Evolutionary conservation across 192 early-diverging fungal species (phyloP).

Genomic region (Jimgerdemannia flammicorona): DNA sequence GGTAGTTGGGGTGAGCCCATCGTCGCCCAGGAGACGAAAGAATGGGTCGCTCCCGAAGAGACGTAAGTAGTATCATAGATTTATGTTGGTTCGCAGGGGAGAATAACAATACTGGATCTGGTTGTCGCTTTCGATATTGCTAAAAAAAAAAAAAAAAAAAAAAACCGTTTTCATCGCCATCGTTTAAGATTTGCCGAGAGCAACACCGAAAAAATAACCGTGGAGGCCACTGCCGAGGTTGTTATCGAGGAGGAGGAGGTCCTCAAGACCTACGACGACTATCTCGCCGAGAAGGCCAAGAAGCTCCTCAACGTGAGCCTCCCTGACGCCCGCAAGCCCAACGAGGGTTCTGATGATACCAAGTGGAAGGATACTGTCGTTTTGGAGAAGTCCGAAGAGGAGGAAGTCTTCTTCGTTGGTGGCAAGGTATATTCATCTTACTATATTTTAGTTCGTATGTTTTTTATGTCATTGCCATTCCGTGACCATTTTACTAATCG

Average conservation of each 20-base stretch:
- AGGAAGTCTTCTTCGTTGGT: slow-evolving; percentile 56
- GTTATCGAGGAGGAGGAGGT: slow-evolving; percentile 74
- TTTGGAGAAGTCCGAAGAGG: slow-evolving; percentile 69
- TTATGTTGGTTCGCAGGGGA: too few relatives aligned
- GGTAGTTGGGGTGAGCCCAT: slow-evolving; percentile 46
- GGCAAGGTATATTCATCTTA: slow-evolving; percentile 68
- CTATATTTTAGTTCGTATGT: neutral
- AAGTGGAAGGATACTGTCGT: slow-evolving; percentile 79
- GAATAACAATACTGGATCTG: neutral
- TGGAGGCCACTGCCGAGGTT: slow-evolving; percentile 34
- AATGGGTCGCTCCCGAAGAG: neutral
- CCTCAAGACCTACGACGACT: slow-evolving; percentile 90
- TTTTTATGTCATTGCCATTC: slow-evolving; percentile 1
- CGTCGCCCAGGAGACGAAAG: slow-evolving; percentile 37
- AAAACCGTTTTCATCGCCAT: slow-evolving; percentile 16
- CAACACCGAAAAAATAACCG: slow-evolving; percentile 1
- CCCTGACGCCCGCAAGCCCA: slow-evolving; percentile 72
- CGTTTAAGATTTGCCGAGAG: neutral
- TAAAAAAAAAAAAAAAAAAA: slow-evolving; percentile 29
- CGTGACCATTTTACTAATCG: slow-evolving; percentile 5
- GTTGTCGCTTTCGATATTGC: slow-evolving; percentile 17
- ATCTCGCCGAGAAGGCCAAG: slow-evolving; percentile 66
- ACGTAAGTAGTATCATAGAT: neutral
- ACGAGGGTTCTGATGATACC: slow-evolving; percentile 81
- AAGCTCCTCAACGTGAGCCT: slow-evolving; percentile 57